Evolutionary conservation across 352 stramenopile genomes (phyloP), one percentile per base, ranked within the genome.

Genomic region (Aphanomyces astaci): DNA sequence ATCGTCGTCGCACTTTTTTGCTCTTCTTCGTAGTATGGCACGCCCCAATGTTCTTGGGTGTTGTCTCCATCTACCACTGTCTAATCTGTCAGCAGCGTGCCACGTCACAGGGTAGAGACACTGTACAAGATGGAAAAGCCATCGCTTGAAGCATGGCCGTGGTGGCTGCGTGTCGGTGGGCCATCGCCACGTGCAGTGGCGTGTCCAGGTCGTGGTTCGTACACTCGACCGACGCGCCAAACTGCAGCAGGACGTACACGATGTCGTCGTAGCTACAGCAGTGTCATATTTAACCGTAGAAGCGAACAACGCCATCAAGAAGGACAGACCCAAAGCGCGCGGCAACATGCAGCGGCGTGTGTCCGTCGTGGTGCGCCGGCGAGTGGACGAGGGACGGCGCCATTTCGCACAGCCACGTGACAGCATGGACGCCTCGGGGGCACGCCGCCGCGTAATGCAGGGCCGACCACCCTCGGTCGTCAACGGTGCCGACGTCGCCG

Each of bases 361-460:
- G 89, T 33, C 81, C 79, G 70, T 85, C 70, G 53, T 51, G 57
- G 25, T 55, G 48, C 24, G 79, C 87, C 46, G 77, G 75, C 5
- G 40, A 46, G 51, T 91, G 79, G 11, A 89, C 75, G 2, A 81
- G 64, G 5, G 86, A 78, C 1, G 73, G 73, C 0, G 78, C 36
- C 3, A 88, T 33, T 24, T 87, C 77, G 27, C 79, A 88, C 15
- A 91, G 49, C 31, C 85, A 88, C 33, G 76, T 73, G 65, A 91
- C 63, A 1, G 78, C 77, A 22, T 78, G 66, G 3, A 76, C 15
- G 0, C 78, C 81, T 0, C 46, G 71, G 9, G 60, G 32, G 28
- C 79, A 88, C 10, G 75, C 81, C 10, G 79, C 79, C 2, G 76
- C 78, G 52, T 88, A 89, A 36, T 91, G 82, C 1, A 91, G 65